phyloP scores from a whole-genome alignment of 1,284 basidiomycete genomes.

The Testicularia cyperi region DNA sequence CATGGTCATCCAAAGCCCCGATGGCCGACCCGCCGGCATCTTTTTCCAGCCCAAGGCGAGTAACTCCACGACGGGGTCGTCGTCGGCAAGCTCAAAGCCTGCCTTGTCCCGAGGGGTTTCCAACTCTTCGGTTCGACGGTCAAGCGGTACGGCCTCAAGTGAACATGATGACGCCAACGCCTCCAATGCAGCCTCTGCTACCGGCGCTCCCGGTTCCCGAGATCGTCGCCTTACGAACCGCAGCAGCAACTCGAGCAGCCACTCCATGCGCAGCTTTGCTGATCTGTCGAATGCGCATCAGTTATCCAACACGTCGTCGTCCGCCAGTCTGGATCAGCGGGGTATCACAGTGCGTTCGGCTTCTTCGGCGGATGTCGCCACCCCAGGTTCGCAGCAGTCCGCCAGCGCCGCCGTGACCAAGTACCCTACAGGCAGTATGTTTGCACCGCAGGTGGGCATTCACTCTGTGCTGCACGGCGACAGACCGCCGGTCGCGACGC shows the following conservation, averaged over 20 bases:
- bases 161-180: slow-evolving; percentile 8
- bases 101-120: slow-evolving; percentile 20
- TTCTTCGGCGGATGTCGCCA: not conserved
- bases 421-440: slow-evolving; percentile 42
- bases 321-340: not conserved
- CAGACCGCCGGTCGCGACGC: slow-evolving; percentile 39
- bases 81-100: slow-evolving; percentile 12
- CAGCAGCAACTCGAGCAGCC: slow-evolving; percentile 5
- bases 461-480: slow-evolving; percentile 34
- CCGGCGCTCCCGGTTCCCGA: slow-evolving; percentile 1
- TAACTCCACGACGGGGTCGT: slow-evolving; percentile 4
- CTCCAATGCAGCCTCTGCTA: not conserved
- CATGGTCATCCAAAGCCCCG: slow-evolving; percentile 84
- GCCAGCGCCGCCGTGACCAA: slow-evolving; percentile 3
- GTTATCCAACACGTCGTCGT: not conserved
- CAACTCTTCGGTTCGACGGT: slow-evolving; percentile 8
- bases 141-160: not conserved
- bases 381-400: not conserved
- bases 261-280: not conserved
- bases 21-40: slow-evolving; percentile 88
- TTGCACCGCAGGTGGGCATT: slow-evolving; percentile 48
- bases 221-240: slow-evolving; percentile 13
- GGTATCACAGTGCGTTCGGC: not conserved
- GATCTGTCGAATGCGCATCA: not conserved
- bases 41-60: slow-evolving; percentile 76